Base-by-base conservation (phyloP, 352 stramenopile species). In the Globisporangium spinosum region DNA sequence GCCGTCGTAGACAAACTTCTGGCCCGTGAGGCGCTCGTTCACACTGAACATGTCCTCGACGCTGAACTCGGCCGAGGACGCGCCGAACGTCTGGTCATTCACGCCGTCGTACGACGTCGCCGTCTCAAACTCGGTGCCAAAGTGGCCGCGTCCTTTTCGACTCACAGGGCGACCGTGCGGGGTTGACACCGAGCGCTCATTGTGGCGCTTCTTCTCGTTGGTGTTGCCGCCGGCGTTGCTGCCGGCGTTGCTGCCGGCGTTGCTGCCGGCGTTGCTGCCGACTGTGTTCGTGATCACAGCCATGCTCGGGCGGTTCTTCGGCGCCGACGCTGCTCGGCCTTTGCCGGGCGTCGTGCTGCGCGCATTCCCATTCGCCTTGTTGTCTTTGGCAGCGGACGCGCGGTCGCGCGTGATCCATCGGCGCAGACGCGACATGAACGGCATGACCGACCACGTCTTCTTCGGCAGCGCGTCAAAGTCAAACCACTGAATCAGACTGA, bases 31-130 rank as follows among this genome's bases (percentile, higher is more conserved):
- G 64, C 80, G 79, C 80, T 98, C 93, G 74, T 98, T 98, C 27
- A 97, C 87, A 58, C 77, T 88, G 71, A 98, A 98, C 95, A 98
- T 98, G 34, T 98, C 95, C 69, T 98, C 91, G 55, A 98, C 95
- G 59, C 93, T 94, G 74, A 94, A 92, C 1, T 79, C 71, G 47
- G 90, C 85, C 58, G 84, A 84, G 4, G 76, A 77, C 20, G 77
- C 74, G n/a, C 90, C 89, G 27, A 98, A 91, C 10, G 92, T 97
- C 57, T 96, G 82, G 65, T 82, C 75, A 58, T 97, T 95, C 34
- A 98, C 76, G n/a, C 82, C 78, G 70, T 98, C 89, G 32, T 83
- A 89, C 1, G 87, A 92, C 61, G 87, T 94, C 13, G 77, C 72
- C 23, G 79, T 92, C 68, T 95, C 78, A 60, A 83, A 84, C 70